Evolutionary conservation across 2,329 filamentous ascomycete genomes (phyloP).

Genomic region (Neonectria neomacrospora): DNA sequence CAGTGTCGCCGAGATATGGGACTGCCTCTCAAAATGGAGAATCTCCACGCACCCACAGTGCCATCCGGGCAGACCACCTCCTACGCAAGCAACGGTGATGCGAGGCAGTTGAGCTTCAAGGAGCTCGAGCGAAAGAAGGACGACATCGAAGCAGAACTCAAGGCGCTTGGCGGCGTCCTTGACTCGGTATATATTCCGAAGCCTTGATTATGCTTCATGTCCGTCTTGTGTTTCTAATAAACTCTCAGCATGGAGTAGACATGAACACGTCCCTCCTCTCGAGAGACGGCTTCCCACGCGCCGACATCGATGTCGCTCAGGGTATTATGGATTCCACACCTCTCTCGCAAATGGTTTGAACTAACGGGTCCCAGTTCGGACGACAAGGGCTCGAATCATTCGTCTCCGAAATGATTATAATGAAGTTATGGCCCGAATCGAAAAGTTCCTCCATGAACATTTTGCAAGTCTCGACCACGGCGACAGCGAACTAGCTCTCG

Average conservation of each 20-base stretch:
- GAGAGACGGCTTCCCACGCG: constrained; percentile 89
- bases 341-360: neutral
- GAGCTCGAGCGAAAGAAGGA: constrained; percentile 89
- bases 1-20: constrained; percentile 24
- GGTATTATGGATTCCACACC: constrained; percentile 64
- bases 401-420: constrained; percentile 94
- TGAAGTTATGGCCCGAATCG: constrained; percentile 83
- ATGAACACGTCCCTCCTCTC: constrained; percentile 93
- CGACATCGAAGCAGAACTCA: constrained; percentile 85
- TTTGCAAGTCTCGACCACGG: constrained; percentile 77
- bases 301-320: constrained; percentile 94
- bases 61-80: constrained; percentile 80
- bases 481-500: constrained; percentile 45
- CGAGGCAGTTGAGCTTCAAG: constrained; percentile 73
- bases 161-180: constrained; percentile 85
- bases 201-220: constrained; percentile 1
- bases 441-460: constrained; percentile 87
- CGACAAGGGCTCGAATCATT: constrained; percentile 91
- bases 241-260: constrained; percentile 81
- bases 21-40: constrained; percentile 57
- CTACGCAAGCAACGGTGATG: constrained; percentile 68
- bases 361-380: constrained; percentile 74
- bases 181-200: constrained; percentile 74
- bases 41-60: constrained; percentile 68
- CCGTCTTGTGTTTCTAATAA: constrained; percentile 35